phyloP scores from a whole-genome alignment of 129 eudicot genomes.

The Tagetes patula region DNA sequence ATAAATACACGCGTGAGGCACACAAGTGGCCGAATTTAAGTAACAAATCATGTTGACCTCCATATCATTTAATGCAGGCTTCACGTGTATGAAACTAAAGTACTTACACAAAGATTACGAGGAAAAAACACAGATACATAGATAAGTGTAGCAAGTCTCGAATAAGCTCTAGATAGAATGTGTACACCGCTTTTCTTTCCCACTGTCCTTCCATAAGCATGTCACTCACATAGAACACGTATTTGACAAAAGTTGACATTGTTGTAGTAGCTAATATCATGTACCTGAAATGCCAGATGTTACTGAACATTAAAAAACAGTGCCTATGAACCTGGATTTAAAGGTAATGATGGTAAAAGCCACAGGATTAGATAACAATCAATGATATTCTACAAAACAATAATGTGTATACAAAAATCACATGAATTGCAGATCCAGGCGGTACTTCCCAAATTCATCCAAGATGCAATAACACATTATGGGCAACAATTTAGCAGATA shows the following conservation, averaged over 20 bases:
- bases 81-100: background rate
- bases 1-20: conserved; percentile 1
- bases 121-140: conserved; percentile 91
- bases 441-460: background rate
- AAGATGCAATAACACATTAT: background rate
- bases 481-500: conserved; percentile 10
- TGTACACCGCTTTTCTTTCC: conserved; percentile 91
- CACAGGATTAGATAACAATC: background rate
- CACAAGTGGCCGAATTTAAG: background rate
- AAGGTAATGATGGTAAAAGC: background rate
- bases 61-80: background rate
- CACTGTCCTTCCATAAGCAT: conserved; percentile 99
- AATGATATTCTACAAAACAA: conserved; percentile 8
- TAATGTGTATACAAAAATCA: background rate
- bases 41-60: background rate
- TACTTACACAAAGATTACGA: conserved; percentile 90
- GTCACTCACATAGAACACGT: conserved; percentile 79
- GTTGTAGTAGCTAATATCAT: conserved; percentile 96
- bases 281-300: conserved; percentile 53
- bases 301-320: conserved; percentile 4
- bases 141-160: conserved; percentile 93
- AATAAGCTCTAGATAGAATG: conserved; percentile 93
- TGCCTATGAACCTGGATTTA: conserved; percentile 10
- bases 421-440: background rate
- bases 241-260: conserved; percentile 78